Conservation (phyloP, 306 rosid genomes). For the Cicer pinnatifidum region DNA sequence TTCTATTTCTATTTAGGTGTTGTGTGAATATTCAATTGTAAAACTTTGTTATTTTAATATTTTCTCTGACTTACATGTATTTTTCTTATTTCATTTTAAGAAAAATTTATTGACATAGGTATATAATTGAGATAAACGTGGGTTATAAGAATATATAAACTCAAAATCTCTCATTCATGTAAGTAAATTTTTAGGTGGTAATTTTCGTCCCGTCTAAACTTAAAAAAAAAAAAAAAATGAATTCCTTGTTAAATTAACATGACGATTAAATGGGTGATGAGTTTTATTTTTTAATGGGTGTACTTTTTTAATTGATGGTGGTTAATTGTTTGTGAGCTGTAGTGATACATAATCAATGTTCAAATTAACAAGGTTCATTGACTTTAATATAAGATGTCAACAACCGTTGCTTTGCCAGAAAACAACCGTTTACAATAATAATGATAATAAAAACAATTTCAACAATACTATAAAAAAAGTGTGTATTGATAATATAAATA, state of each 20-base stretch:
- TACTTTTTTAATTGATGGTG: neutral
- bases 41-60: too few relatives aligned
- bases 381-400: neutral
- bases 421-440: too few relatives aligned
- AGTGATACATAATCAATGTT: slow-evolving; percentile 7
- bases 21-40: too few relatives aligned
- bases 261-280: neutral
- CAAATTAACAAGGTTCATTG: neutral
- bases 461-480: too few relatives aligned
- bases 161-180: neutral
- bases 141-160: too few relatives aligned
- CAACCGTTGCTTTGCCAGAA: too few relatives aligned
- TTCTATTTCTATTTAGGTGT: too few relatives aligned
- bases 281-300: neutral
- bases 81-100: too few relatives aligned
- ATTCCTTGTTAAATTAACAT: neutral
- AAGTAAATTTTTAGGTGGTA: too few relatives aligned
- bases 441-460: too few relatives aligned
- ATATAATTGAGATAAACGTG: neutral
- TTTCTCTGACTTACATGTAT: too few relatives aligned
- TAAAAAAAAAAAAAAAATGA: neutral
- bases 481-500: too few relatives aligned
- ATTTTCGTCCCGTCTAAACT: neutral
- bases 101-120: neutral
- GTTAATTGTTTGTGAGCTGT: slow-evolving; percentile 22